Evolutionary conservation across 257 asterid genomes (phyloP).

Genomic region (Asclepias syriaca): DNA sequence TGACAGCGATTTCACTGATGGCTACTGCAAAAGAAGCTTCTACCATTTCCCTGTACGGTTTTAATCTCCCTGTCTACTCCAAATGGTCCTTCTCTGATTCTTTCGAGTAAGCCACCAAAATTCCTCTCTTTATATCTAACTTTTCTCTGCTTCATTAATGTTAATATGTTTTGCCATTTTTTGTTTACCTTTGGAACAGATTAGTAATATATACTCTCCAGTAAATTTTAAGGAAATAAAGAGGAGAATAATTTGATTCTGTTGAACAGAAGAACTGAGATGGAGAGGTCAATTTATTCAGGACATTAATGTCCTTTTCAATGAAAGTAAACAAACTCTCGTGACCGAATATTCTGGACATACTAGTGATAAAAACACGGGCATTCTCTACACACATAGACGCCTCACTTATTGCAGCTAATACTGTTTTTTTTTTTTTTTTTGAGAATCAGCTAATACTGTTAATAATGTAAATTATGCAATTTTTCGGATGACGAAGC

Average conservation of each 20-base stretch:
- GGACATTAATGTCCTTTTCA: not conserved
- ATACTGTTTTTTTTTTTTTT: not conserved
- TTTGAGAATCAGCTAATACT: not conserved
- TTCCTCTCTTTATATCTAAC: not conserved
- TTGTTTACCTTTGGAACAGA: no score
- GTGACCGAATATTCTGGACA: not conserved
- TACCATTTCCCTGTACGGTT: conserved; percentile 65
- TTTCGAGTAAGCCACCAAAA: conserved; percentile 41
- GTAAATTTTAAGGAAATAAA: not conserved
- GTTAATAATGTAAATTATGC: not conserved
- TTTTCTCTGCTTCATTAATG: not conserved
- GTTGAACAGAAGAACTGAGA: not conserved
- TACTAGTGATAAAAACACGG: not conserved
- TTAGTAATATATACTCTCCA: no score
- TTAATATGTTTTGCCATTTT: no score
- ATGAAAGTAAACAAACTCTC: conserved; percentile 9
- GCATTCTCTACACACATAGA: not conserved
- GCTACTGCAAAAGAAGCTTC: conserved; percentile 59
- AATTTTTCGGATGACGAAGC: not conserved
- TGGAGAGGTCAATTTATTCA: not conserved
- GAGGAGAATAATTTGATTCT: not conserved
- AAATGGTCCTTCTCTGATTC: conserved; percentile 86
- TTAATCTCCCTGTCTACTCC: conserved; percentile 61
- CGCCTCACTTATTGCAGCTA: no score
- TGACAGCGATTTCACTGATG: conserved; percentile 62